Conservation (phyloP, 495 filamentous ascomycete species). For the Polyplosphaeria fusca region DNA sequence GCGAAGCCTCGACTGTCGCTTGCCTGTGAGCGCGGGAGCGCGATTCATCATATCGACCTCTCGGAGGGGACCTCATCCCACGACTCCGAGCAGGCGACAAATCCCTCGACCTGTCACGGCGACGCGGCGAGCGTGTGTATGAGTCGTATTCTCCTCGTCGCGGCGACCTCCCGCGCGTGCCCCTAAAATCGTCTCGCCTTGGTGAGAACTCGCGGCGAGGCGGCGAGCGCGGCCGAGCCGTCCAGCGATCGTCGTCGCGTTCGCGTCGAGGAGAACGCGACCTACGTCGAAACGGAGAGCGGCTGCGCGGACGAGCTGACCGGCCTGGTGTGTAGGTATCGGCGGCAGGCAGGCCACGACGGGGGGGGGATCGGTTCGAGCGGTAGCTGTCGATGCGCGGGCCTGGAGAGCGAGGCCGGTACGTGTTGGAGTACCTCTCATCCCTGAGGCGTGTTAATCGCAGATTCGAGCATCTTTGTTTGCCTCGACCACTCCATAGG, state of each 20-base stretch:
- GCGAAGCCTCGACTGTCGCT: neutral
- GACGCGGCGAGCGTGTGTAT: slow-evolving; percentile 32
- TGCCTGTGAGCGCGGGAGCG: slow-evolving; percentile 32
- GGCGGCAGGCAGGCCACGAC: slow-evolving; percentile 17
- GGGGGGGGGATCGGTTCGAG: slow-evolving; percentile 35
- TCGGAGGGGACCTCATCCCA: slow-evolving; percentile 37
- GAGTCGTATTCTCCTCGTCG: slow-evolving; percentile 23
- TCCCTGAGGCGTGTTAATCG: slow-evolving; percentile 21
- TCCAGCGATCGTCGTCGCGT: slow-evolving; percentile 32
- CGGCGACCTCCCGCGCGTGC: slow-evolving; percentile 37
- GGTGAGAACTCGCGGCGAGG: slow-evolving; percentile 38
- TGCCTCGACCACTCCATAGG: neutral
- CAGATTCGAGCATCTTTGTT: neutral
- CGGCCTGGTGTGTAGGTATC: slow-evolving; percentile 44
- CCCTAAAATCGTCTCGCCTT: slow-evolving; percentile 31
- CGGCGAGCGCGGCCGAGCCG: slow-evolving; percentile 41
- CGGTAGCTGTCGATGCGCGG: slow-evolving; percentile 41
- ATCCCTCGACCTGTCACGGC: slow-evolving; percentile 39
- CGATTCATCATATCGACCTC: slow-evolving; percentile 37
- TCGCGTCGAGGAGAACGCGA: slow-evolving; percentile 40
- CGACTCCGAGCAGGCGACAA: slow-evolving; percentile 37
- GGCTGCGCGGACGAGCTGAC: slow-evolving; percentile 34
- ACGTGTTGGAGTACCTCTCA: slow-evolving; percentile 32
- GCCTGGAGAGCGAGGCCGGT: slow-evolving; percentile 29
- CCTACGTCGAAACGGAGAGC: slow-evolving; percentile 39